phyloP scores from a whole-genome alignment of 306 rosid genomes.

The Cyclanthera cordifolia region DNA sequence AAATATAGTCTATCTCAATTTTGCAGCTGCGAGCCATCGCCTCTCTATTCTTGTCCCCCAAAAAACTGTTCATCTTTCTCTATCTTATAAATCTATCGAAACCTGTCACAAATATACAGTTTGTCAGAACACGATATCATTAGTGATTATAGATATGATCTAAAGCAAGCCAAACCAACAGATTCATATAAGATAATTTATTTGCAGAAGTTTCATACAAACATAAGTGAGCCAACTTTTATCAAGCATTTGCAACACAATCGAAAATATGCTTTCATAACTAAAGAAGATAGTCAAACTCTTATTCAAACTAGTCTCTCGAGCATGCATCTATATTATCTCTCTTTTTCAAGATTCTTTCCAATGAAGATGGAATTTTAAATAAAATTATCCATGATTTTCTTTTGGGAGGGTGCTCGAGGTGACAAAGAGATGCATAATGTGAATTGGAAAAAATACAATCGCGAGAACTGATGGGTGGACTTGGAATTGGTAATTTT shows the following conservation, averaged over 20 bases:
- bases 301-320: not conserved
- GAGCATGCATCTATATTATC: too few species aligned
- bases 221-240: not conserved
- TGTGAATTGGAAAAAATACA: too few species aligned
- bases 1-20: conserved; percentile 12
- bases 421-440: too few species aligned
- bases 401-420: too few species aligned
- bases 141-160: not conserved
- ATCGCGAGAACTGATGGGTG: too few species aligned
- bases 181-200: not conserved
- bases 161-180: not conserved
- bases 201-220: not conserved
- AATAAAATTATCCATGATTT: too few species aligned
- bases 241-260: not conserved
- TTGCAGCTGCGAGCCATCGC: conserved; percentile 7
- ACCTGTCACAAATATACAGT: conserved; percentile 12
- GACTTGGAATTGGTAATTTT: too few species aligned
- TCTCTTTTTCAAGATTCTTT: too few species aligned
- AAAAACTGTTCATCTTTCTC: conserved; percentile 8
- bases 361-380: too few species aligned
- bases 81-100: conserved; percentile 9
- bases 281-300: too few species aligned
- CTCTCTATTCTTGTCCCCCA: not conserved
- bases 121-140: not conserved
- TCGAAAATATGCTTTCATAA: too few species aligned